Evolutionary conservation across 371 early-diverging fungal species (phyloP).

Genomic region (Rhizomucor pusillus): DNA sequence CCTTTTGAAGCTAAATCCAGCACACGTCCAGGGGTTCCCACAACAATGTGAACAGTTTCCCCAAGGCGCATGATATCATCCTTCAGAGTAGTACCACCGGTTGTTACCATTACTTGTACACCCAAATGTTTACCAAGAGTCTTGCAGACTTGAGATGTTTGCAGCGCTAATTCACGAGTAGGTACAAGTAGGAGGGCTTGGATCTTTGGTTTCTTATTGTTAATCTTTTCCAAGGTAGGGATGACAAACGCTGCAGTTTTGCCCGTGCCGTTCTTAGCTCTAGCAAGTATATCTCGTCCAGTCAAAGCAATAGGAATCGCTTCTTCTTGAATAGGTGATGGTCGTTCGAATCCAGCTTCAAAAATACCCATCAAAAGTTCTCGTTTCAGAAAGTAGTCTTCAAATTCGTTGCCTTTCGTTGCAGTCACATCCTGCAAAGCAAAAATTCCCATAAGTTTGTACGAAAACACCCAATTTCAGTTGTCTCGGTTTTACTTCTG

Average conservation of each 20-base stretch:
- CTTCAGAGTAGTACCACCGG: conserved; percentile 96
- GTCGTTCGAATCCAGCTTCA: conserved; percentile 97
- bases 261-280: conserved; percentile 99
- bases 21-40: conserved; percentile 98
- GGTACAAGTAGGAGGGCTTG: conserved; percentile 93
- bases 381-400: conserved; percentile 95
- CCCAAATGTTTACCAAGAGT: conserved; percentile 90
- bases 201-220: conserved; percentile 72
- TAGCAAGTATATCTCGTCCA: conserved; percentile 93
- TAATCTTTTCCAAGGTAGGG: conserved; percentile 93
- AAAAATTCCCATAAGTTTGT: not conserved
- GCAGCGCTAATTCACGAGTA: conserved; percentile 96
- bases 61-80: conserved; percentile 96
- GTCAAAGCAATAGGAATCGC: conserved; percentile 96
- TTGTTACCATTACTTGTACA: conserved; percentile 94
- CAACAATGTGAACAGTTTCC: conserved; percentile 92
- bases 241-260: conserved; percentile 98
- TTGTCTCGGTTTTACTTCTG: conserved; percentile 62
- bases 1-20: conserved; percentile 92
- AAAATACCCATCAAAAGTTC: conserved; percentile 98
- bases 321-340: conserved; percentile 99
- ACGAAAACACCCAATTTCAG: not conserved
- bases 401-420: conserved; percentile 97
- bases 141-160: conserved; percentile 95
- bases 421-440: conserved; percentile 92